Percentiles rank a stretch among this genome's conserved stretches.
phyloP scores from a whole-genome alignment of 768 basidiomycete genomes.

The Antrodiella citrinella region DNA sequence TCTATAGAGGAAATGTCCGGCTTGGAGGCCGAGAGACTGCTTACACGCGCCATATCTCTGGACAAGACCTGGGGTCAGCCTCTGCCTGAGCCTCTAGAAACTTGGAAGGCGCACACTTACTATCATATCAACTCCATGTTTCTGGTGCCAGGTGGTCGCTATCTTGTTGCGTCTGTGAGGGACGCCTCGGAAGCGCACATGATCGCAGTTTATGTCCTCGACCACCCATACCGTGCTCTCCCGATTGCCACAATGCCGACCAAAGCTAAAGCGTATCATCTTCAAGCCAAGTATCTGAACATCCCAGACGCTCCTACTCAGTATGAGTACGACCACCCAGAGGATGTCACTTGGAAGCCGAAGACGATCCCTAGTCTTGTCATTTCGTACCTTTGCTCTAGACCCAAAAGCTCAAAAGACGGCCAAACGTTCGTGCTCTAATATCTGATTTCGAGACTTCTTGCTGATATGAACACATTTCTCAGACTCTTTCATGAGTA shows the following conservation, averaged over 20 bases:
- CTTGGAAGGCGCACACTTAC: constrained; percentile 20
- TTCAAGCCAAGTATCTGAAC: constrained; percentile 57
- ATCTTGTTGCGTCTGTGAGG: constrained; percentile 52
- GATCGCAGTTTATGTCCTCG: constrained; percentile 47
- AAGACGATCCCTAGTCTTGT: no score
- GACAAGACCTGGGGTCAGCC: constrained; percentile 50
- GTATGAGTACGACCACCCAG: no score
- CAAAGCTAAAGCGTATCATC: constrained; percentile 41
- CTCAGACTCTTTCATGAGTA: constrained; percentile 30
- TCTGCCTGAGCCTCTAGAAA: constrained; percentile 25
- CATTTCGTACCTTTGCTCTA: no score
- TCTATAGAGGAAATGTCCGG: constrained; percentile 24
- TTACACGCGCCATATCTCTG: constrained; percentile 50
- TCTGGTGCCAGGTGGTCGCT: constrained; percentile 60
- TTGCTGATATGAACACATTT: no score
- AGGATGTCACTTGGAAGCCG: no score
- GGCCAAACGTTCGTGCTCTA: no score
- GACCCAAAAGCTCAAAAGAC: no score
- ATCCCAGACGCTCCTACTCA: no score
- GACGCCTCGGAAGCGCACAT: constrained; percentile 38
- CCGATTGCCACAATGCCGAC: constrained; percentile 43
- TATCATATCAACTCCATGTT: constrained; percentile 44
- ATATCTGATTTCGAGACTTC: constrained; percentile 1
- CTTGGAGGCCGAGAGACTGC: constrained; percentile 44
- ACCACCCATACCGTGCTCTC: constrained; percentile 38